These are phyloP conservation scores for Kodamaea ohmeri DNA, from an alignment of 1,139 yeast species.

Conservation along the genomic window DNA sequence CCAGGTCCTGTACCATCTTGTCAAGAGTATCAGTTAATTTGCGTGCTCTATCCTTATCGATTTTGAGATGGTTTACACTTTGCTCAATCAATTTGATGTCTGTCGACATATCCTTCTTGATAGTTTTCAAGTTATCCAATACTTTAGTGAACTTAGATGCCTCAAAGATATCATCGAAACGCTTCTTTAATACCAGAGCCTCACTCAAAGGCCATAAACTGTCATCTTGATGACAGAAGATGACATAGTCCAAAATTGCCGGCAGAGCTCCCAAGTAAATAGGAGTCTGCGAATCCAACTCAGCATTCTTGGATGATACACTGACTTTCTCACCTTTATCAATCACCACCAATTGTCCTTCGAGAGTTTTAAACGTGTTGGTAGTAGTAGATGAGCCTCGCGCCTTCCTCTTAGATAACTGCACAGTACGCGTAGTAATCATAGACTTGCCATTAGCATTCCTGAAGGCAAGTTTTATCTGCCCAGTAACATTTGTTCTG, in stretches of 20 bases:
- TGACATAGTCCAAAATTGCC: conserved; percentile 86
- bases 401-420: conserved; percentile 57
- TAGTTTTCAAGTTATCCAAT: conserved; percentile 69
- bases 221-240: conserved; percentile 97
- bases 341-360: conserved; percentile 76
- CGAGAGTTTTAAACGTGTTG: conserved; percentile 82
- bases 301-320: conserved; percentile 79
- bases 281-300: conserved; percentile 81
- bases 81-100: conserved; percentile 77
- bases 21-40: conserved; percentile 51
- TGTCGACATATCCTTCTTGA: conserved; percentile 72
- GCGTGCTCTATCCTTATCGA: conserved; percentile 72
- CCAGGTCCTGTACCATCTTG: conserved; percentile 44
- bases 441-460: conserved; percentile 72
- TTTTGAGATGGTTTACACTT: conserved; percentile 69
- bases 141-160: conserved; percentile 93
- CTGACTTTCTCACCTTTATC: conserved; percentile 62
- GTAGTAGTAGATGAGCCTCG: conserved; percentile 26
- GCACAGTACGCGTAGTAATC: conserved; percentile 86
- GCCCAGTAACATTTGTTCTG: conserved; percentile 78
- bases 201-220: conserved; percentile 96
- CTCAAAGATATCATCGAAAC: conserved; percentile 95
- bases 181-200: conserved; percentile 81
- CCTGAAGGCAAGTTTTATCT: conserved; percentile 82
- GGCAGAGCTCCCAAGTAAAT: conserved; percentile 81